phyloP scores from a whole-genome alignment of 495 filamentous ascomycete species.

The Ramalina peruviana region DNA sequence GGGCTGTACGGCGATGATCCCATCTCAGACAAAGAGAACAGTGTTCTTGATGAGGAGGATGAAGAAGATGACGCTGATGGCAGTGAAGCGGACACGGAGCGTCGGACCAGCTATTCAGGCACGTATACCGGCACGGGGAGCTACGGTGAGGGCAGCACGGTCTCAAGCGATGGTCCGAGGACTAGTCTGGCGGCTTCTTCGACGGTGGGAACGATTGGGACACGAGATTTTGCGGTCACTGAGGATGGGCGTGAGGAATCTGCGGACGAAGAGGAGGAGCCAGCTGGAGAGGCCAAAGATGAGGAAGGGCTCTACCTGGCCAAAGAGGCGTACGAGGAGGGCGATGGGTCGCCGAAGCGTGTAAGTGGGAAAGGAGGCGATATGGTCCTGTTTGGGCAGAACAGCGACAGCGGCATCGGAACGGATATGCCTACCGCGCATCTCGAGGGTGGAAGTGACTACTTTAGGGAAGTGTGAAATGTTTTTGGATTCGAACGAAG shows the following conservation, averaged over 20 bases:
- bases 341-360: neutral
- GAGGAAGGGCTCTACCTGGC: neutral
- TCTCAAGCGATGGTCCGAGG: slow-evolving; percentile 33
- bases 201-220: slow-evolving; percentile 21
- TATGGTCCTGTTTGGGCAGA: slow-evolving; percentile 26
- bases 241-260: slow-evolving; percentile 17
- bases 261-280: slow-evolving; percentile 20
- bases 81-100: slow-evolving; percentile 36
- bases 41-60: slow-evolving; percentile 33
- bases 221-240: slow-evolving; percentile 12
- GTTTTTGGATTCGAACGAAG: too few relatives aligned
- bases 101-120: slow-evolving; percentile 37
- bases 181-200: slow-evolving; percentile 35
- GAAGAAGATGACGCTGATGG: slow-evolving; percentile 32
- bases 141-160: slow-evolving; percentile 33
- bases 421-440: slow-evolving; percentile 27
- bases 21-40: slow-evolving; percentile 46
- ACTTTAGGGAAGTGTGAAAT: slow-evolving; percentile 7
- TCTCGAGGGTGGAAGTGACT: slow-evolving; percentile 17
- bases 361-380: slow-evolving; percentile 13
- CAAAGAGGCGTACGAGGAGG: slow-evolving; percentile 3
- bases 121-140: slow-evolving; percentile 35
- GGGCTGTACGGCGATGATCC: slow-evolving; percentile 17
- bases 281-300: slow-evolving; percentile 12
- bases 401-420: slow-evolving; percentile 33